Base-by-base conservation (phyloP, 2,329 filamentous ascomycete genomes). In the Colletotrichum echinochloae region DNA sequence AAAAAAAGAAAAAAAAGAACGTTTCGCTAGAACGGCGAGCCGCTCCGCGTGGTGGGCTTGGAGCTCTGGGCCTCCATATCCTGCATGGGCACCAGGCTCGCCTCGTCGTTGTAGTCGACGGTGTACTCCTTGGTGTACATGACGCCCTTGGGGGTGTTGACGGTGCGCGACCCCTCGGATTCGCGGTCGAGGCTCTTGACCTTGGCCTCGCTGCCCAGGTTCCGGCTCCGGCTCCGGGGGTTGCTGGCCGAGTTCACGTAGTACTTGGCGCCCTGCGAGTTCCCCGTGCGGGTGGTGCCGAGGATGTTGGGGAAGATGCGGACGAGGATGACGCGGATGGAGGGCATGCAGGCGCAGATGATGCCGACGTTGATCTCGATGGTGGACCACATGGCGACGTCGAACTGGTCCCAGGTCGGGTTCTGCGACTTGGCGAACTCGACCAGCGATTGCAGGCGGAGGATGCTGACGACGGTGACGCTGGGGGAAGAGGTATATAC, bases 321-420 rank as follows among this genome's bases (percentile, higher is more conserved):
- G 14, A 81, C 77, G 2, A 83, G 75, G 0, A 82, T 71, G 6
- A 80, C 74, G 11, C 80, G 76, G 2, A 83, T 64, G 0, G 80
- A 76, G 0, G 81, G 81, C 76, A 83, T 74, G 55, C 81, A 83
- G 11, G 78, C 79, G 67, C 81, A 70, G 11, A 83, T 79, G 16
- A 82, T 77, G 48, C 78, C 81, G 20, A 81, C 77, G 65, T 80
- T 80, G 66, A 81, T 78, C 67, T 83, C 81, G 30, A 83, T 75
- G 0, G 75, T 78, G 0, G 81, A 82, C 80, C 79, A 83, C 26
- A 77, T 71, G 6, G 75, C 76, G 0, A 81, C 72, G 4, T 75
- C 78, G 20, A 77, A 74, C 76, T 78, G 74, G 23, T 77, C 74
- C 80, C 80, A 82, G 0, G 81, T 81, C 0, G 77, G 75, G 54